Evolutionary conservation across 495 filamentous ascomycete genomes (phyloP), one percentile per base, ranked within the genome.

Genomic region (Neurospora sp.): DNA sequence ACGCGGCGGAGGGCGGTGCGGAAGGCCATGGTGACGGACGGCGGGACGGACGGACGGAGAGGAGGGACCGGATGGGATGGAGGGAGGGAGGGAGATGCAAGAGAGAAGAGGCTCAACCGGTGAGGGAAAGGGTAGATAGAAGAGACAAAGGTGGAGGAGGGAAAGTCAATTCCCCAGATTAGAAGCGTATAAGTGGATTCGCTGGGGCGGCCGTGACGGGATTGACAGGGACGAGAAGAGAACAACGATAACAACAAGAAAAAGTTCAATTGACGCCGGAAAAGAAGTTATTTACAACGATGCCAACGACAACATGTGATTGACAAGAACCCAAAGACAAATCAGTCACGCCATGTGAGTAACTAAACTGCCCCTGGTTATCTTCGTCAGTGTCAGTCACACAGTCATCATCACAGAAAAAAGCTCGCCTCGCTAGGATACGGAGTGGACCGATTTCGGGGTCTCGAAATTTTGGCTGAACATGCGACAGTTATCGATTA

Each of bases 1-100:
- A 35, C 54, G 27, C 54, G 23, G 62, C 79, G 78, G 54, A 79
- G 74, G 10, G 79, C 75, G 31, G 76, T 71, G 27, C 80, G 78
- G 71, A 79, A 79, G 71, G 79, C 78, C 80, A 81, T 81, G 3
- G 74, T 72, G 8, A 70, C 18, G 62, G 66, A 31, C n/a, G 35
- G 11, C n/a, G n/a, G 35, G 35, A 35, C 35, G 35, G 35, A 1
- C 18, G 35, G 38, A 16, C 5, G 40, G 72, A 42, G 35, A 37
- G 35, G 7, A 10, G 5, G 9, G n/a, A 38, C 12, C 27, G 70
- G 39, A 39, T 46, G 20, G 18, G 39, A 39, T 18, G 70, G 37
- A 42, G 41, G 20, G 39, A 35, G 12, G 11, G 23, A 54, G 10
- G 20, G 20, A 27, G 46, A 14, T 54, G 20, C 11, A 62, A 35